Conservation (phyloP, 169 alveolate species). For the Amoebophrya sp. region DNA sequence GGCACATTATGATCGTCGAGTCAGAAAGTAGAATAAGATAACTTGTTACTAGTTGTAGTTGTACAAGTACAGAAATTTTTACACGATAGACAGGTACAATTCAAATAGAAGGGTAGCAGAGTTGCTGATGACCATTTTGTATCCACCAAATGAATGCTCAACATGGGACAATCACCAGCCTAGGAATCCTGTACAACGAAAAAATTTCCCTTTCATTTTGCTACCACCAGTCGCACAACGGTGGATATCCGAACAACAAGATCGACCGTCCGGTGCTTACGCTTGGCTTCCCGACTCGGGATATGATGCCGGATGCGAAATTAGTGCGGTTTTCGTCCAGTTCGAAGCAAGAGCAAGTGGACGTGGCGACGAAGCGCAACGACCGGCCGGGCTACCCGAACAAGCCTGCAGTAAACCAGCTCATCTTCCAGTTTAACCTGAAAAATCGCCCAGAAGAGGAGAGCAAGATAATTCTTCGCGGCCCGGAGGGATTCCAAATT, state of each 20-base stretch:
- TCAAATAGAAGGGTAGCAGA: no score
- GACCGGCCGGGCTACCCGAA: neutral
- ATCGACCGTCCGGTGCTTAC: neutral
- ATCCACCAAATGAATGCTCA: no score
- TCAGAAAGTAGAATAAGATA: no score
- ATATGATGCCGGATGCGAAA: conserved; percentile 21
- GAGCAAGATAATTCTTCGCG: neutral
- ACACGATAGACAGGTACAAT: no score
- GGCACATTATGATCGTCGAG: no score
- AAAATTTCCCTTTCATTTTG: no score
- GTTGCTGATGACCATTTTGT: no score
- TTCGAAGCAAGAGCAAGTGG: neutral
- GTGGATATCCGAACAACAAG: conserved; percentile 16
- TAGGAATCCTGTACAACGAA: no score
- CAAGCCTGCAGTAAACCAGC: neutral
- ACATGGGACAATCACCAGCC: no score
- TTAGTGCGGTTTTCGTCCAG: neutral
- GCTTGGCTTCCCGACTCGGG: neutral
- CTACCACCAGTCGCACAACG: conserved; percentile 24
- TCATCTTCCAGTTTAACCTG: neutral
- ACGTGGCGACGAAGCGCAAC: neutral
- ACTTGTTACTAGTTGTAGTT: no score
- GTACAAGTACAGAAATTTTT: no score
- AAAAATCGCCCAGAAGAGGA: neutral
- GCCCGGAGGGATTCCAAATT: neutral